A percentile compares a stretch with the other conserved stretches of the same genome.
Evolutionary conservation across 805 yeast species (phyloP).

Genomic region (Zygotorulaspora sp.): DNA sequence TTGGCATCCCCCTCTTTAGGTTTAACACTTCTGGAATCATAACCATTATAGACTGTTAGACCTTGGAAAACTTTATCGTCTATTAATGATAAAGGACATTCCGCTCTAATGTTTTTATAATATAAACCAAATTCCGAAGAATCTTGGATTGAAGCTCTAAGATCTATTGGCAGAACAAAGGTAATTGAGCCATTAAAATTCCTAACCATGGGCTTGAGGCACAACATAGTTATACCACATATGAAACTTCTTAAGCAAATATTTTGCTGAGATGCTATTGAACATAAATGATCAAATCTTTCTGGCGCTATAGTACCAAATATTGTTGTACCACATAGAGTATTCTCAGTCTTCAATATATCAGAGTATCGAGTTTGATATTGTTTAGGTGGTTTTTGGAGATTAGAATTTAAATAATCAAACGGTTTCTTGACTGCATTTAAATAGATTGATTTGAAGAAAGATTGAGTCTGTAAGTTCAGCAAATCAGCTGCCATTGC

Average conservation of each 20-base stretch:
- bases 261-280: constrained; percentile 18
- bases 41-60: constrained; percentile 18
- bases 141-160: constrained; percentile 18
- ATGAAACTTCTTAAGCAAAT: constrained; percentile 27
- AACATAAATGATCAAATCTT: constrained; percentile 17
- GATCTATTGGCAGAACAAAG: constrained; percentile 25
- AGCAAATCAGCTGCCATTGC: constrained; percentile 24
- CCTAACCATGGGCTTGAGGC: constrained; percentile 24
- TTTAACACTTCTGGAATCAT: constrained; percentile 18
- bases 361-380: constrained; percentile 13
- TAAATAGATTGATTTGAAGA: constrained; percentile 25
- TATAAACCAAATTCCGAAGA: constrained; percentile 21
- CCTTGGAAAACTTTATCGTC: constrained; percentile 19
- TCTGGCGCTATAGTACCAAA: constrained; percentile 23
- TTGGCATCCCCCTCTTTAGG: constrained; percentile 14
- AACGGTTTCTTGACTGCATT: constrained; percentile 28
- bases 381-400: constrained; percentile 8
- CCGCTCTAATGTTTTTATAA: constrained; percentile 27
- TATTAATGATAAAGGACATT: constrained; percentile 25
- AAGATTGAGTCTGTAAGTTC: constrained; percentile 27
- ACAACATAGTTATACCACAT: constrained; percentile 28
- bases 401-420: constrained; percentile 16
- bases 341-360: constrained; percentile 12
- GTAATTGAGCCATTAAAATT: constrained; percentile 18
- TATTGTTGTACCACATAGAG: constrained; percentile 29